phyloP scores from a whole-genome alignment of 805 yeast species.

The Candida orba region DNA sequence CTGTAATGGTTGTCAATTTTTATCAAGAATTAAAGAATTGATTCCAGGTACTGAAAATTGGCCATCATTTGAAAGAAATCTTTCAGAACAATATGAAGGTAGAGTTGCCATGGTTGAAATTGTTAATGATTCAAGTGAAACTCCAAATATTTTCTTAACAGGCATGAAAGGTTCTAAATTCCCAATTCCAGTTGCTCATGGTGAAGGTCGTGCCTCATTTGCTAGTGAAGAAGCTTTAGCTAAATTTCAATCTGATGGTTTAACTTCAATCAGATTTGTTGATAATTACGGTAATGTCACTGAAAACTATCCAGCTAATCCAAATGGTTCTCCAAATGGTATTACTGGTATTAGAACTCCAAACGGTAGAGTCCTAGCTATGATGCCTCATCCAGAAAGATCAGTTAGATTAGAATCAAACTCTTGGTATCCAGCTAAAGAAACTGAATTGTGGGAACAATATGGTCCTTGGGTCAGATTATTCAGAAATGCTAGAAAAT shows the following conservation, averaged over 20 bases:
- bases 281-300: slow-evolving; percentile 88
- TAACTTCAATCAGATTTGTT: slow-evolving; percentile 69
- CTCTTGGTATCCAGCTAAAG: slow-evolving; percentile 78
- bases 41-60: slow-evolving; percentile 93
- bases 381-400: slow-evolving; percentile 99
- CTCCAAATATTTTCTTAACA: slow-evolving; percentile 61
- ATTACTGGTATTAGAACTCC: slow-evolving; percentile 87
- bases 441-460: slow-evolving; percentile 58
- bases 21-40: slow-evolving; percentile 74
- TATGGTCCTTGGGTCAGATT: slow-evolving; percentile 94
- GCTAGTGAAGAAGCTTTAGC: slow-evolving; percentile 36
- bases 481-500: slow-evolving; percentile 86
- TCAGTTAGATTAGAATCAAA: slow-evolving; percentile 81
- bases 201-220: slow-evolving; percentile 91
- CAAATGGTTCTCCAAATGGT: slow-evolving; percentile 92
- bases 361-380: slow-evolving; percentile 90
- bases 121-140: slow-evolving; percentile 38
- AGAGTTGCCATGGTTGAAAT: slow-evolving; percentile 87
- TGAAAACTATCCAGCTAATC: slow-evolving; percentile 84
- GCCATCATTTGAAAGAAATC: slow-evolving; percentile 92
- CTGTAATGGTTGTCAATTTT: slow-evolving; percentile 97
- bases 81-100: slow-evolving; percentile 93
- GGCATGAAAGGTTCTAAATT: slow-evolving; percentile 90
- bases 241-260: slow-evolving; percentile 42
- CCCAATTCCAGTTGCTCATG: slow-evolving; percentile 98